These are phyloP conservation scores for Blastobotrys peoriensis DNA, from an alignment of 805 yeast genomes.

Conservation along the genomic window DNA sequence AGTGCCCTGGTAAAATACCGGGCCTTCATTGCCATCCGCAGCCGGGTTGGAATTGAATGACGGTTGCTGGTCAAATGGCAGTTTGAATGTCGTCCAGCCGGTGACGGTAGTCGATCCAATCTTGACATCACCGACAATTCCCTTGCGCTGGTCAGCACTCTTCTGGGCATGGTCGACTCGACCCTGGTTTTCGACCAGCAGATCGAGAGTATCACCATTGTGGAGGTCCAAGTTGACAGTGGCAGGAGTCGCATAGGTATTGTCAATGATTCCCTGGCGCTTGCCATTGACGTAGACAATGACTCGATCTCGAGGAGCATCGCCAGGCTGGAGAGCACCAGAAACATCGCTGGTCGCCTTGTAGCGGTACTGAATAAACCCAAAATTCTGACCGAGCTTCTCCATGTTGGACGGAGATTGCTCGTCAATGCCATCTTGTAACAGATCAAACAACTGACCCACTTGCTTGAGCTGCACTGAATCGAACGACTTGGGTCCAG, in stretches of 20 bases:
- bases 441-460: neutral
- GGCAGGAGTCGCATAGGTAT: neutral
- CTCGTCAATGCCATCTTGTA: neutral
- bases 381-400: constrained; percentile 1
- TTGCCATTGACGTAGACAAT: constrained; percentile 5
- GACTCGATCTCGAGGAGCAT: constrained; percentile 5
- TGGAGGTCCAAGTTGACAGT: constrained; percentile 1
- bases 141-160: constrained; percentile 4
- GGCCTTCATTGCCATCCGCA: neutral
- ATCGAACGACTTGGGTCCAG: neutral
- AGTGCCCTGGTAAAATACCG: neutral
- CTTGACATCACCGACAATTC: constrained; percentile 3
- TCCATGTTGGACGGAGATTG: constrained; percentile 5
- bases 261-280: constrained; percentile 2
- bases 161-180: constrained; percentile 3
- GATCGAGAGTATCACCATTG: constrained; percentile 4
- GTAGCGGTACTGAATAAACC: constrained; percentile 1
- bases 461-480: neutral
- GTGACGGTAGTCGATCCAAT: neutral
- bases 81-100: constrained; percentile 2
- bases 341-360: neutral
- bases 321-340: constrained; percentile 2
- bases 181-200: constrained; percentile 8
- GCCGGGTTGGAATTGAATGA: neutral
- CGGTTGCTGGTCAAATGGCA: neutral